Evolutionary conservation across 345 rosid genomes (phyloP).

Genomic region (Salix arbutifolia): DNA sequence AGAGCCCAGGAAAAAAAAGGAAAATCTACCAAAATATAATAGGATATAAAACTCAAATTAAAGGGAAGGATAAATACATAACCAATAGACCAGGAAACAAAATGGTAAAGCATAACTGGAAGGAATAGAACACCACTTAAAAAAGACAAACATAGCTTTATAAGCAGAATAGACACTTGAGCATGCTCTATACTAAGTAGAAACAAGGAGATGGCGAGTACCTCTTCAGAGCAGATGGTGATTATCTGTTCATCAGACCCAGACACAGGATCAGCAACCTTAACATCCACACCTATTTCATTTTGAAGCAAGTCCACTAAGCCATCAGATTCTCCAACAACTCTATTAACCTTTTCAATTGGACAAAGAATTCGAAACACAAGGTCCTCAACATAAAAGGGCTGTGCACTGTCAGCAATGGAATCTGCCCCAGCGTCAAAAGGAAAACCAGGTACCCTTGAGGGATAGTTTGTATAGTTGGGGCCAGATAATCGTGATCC

Average conservation of each 20-base stretch:
- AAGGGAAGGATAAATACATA: background rate
- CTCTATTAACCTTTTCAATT: constrained; percentile 57
- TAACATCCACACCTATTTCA: constrained; percentile 89
- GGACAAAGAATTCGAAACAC: constrained; percentile 94
- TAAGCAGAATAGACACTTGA: background rate
- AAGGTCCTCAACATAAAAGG: constrained; percentile 66
- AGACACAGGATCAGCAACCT: constrained; percentile 64
- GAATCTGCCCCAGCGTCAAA: constrained; percentile 43
- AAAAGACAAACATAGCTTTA: background rate
- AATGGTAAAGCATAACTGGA: background rate
- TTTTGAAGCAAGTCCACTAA: constrained; percentile 76
- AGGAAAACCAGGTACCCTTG: constrained; percentile 51
- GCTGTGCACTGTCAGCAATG: constrained; percentile 50
- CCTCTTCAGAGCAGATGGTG: constrained; percentile 90
- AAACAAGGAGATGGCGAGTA: constrained; percentile 22
- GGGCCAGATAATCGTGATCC: constrained; percentile 47
- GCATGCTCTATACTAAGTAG: background rate
- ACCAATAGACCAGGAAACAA: background rate
- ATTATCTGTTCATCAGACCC: constrained; percentile 92
- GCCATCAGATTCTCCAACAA: constrained; percentile 75
- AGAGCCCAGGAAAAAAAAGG: background rate
- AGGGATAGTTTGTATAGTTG: constrained; percentile 50
- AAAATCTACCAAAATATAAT: background rate
- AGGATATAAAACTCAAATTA: constrained; percentile 4
- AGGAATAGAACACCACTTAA: background rate